Conservation (phyloP, 2,329 filamentous ascomycete genomes). For the Alternaria longipes region DNA sequence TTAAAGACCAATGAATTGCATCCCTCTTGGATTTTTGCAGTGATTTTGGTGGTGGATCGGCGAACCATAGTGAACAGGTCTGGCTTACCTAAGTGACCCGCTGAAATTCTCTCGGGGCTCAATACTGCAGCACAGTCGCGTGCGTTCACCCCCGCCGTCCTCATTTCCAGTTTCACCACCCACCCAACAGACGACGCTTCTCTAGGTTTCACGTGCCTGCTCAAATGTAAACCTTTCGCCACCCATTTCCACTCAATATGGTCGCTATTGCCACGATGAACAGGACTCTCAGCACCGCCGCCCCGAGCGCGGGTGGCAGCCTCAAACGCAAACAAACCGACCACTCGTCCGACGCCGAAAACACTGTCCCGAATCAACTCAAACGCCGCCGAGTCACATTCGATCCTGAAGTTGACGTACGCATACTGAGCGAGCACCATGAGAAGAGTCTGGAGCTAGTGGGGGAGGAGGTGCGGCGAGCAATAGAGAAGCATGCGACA, state of each 20-base stretch:
- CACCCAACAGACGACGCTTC: slow-evolving; percentile 5
- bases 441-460: slow-evolving; percentile 67
- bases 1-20: background rate
- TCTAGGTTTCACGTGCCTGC: slow-evolving; percentile 10
- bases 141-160: slow-evolving; percentile 26
- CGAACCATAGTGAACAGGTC: slow-evolving; percentile 3
- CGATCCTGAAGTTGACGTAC: slow-evolving; percentile 58
- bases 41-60: slow-evolving; percentile 2
- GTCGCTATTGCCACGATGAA: slow-evolving; percentile 50
- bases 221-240: slow-evolving; percentile 41
- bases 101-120: slow-evolving; percentile 19
- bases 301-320: slow-evolving; percentile 44
- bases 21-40: background rate
- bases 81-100: slow-evolving; percentile 25
- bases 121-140: slow-evolving; percentile 20
- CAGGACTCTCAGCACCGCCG: slow-evolving; percentile 37
- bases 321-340: slow-evolving; percentile 51
- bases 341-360: slow-evolving; percentile 42
- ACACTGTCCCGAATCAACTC: slow-evolving; percentile 43
- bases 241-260: slow-evolving; percentile 37
- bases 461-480: slow-evolving; percentile 68
- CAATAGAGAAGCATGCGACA: slow-evolving; percentile 62
- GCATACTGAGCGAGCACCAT: slow-evolving; percentile 54
- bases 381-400: slow-evolving; percentile 61
- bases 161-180: slow-evolving; percentile 22